Conservation (phyloP, 495 filamentous ascomycete species). For the Xylaria grammica region DNA sequence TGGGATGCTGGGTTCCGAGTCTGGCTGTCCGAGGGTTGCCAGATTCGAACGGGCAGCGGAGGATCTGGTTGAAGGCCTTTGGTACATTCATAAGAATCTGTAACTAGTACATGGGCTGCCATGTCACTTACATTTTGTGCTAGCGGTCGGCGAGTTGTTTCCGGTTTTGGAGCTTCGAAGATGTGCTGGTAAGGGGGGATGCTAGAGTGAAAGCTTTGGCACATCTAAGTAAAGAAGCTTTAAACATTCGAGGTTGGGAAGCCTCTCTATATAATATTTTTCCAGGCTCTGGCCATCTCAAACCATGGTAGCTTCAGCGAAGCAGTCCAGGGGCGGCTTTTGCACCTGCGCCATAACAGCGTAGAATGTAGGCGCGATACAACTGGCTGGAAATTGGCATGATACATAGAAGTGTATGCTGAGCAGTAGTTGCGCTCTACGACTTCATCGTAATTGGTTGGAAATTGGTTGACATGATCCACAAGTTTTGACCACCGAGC, state of each 20-base stretch:
- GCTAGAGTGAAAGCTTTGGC: background rate
- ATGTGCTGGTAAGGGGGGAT: background rate
- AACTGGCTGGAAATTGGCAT: conserved; percentile 4
- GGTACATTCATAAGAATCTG: background rate
- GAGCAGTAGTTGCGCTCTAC: background rate
- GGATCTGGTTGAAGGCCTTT: background rate
- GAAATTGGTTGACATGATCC: conserved; percentile 3
- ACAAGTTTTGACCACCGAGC: too few species aligned
- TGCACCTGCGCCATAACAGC: background rate
- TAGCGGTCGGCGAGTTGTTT: too few species aligned
- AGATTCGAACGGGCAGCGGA: background rate
- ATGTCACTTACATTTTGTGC: background rate
- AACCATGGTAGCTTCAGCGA: background rate
- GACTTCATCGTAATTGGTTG: background rate
- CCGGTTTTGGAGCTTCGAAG: background rate
- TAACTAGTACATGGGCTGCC: background rate
- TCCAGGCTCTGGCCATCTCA: background rate
- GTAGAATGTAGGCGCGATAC: background rate
- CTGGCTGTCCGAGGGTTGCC: background rate
- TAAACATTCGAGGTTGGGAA: background rate
- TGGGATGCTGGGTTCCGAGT: background rate
- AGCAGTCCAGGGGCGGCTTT: too few species aligned
- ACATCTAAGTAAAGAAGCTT: background rate
- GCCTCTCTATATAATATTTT: background rate
- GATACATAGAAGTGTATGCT: background rate